Evolutionary conservation across 139 green algal species (phyloP), one percentile per base, ranked within the genome.

Genomic region (Astrephomene gubernaculifera): DNA sequence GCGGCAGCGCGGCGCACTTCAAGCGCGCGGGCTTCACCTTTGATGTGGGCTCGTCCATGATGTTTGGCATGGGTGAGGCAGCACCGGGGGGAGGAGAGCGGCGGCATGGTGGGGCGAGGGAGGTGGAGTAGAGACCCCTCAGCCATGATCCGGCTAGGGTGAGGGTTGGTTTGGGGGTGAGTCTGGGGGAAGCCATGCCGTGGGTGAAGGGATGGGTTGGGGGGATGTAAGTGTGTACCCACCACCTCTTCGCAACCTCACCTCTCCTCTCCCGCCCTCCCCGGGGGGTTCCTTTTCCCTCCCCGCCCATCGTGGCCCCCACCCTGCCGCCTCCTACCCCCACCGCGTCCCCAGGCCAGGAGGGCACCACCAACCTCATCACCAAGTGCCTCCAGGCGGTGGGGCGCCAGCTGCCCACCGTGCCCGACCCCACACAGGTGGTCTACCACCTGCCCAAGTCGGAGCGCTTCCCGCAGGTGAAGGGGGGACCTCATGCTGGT

Each of bases 281-380:
- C 63, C n/a, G n/a, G n/a, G n/a, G n/a, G n/a, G n/a, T n/a, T 41
- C n/a, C 63, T 29, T 31, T 29, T 19, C 65, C 65, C 4, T 29
- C 27, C 14, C 43, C 27, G 9, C 27, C 69, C 61, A 8, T 41
- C 61, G 14, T 57, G 49, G 14, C 49, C 29, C 61, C 61, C 61
- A 41, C 61, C 29, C n/a, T 24, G n/a, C 29, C 61, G 5, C n/a
- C n/a, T n/a, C n/a, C n/a, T n/a, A n/a, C n/a, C n/a, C 29, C 61
- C 61, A 69, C n/a, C 61, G n/a, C 61, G 17, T 3, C 57, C 54
- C 12, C 79, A 86, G 79, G 79, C 44, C 27, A 69, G 21, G 60
- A 96, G 80, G 97, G 97, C 68, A 97, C 92, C 74, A 98, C 97
- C 80, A 99, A 99, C 91, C 93, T 99, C 19, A 96, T 99, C 63